Base-by-base conservation (phyloP, 768 basidiomycete species). In the Collybia nuda region DNA sequence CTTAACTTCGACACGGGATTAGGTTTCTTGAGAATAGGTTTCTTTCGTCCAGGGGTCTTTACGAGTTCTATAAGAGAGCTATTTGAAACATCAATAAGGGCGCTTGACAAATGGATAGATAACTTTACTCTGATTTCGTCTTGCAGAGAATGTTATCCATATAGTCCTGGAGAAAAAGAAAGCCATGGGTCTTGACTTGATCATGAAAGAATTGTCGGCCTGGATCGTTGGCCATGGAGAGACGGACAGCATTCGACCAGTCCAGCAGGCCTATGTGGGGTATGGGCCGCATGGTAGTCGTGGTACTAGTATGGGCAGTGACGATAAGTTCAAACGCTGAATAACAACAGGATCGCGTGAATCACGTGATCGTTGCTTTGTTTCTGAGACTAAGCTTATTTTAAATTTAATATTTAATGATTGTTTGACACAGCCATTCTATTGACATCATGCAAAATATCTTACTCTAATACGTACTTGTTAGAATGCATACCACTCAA, bases 31-130 rank as follows among this genome's bases (percentile, higher is more conserved):
- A 71, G 69, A 12, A 76, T 65, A 42, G 72, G 75, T 67, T 80
- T 88, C 66, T 81, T 89, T 39, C 89, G 80, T 24, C 87, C 84
- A 12, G 90, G 90, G 1, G 91, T 93, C 69, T 93, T 93, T 2
- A 93, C 81, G 15, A 93, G 76, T 47, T 92, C 88, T 37, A 90
- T 84, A 14, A 92, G 77, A 6, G 82, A 79, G 41, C 90, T 91
- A 54, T 14, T 36, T 0, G 26, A n/a, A 12, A 11, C 19, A 48
- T 57, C 18, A 52, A 44, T 14, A 44, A 44, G 22, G 19, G 14
- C 19, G 28, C 8, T 23, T 22, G 17, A 28, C 6, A 24, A 23
- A 44, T 19, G 18, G 51, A 18, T 14, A 55, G 22, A 32, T 19
- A 18, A 41, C 55, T 80, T 42, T 58, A 90, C 90, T 83, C 88